Evolutionary conservation across 257 asterid species (phyloP).

Genomic region (Forsythia viridissima): DNA sequence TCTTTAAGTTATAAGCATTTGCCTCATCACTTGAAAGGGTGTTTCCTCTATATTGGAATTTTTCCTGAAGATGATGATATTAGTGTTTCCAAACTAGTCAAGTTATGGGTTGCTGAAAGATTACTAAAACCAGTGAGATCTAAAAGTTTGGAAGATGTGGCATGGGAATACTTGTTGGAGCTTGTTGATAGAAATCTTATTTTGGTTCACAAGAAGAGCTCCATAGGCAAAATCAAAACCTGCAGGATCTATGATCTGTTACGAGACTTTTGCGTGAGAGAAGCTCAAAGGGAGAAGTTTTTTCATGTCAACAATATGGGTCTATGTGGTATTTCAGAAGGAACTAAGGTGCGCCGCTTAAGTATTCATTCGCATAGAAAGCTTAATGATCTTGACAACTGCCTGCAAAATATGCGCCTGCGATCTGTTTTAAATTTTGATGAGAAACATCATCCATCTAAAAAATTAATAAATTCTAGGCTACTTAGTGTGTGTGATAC

Average conservation of each 20-base stretch:
- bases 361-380: background rate
- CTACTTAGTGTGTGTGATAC: conserved; percentile 20
- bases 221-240: too few species aligned
- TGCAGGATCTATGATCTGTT: too few species aligned
- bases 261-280: conserved; percentile 4
- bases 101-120: conserved; percentile 31
- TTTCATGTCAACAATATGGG: background rate
- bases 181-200: too few species aligned
- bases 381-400: too few species aligned
- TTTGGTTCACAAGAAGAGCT: too few species aligned
- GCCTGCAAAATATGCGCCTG: background rate
- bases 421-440: conserved; percentile 17
- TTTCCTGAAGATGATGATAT: conserved; percentile 14
- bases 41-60: conserved; percentile 27
- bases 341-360: background rate
- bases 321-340: background rate
- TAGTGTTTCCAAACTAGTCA: conserved; percentile 10
- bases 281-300: conserved; percentile 2
- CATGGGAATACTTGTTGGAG: background rate
- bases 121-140: background rate
- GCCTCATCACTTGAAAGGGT: conserved; percentile 25
- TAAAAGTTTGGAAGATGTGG: background rate
- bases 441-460: background rate
- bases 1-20: conserved; percentile 20
- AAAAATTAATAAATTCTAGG: background rate